Evolutionary conservation across 345 rosid species (phyloP).

Genomic region (Geranium rotundifolium): DNA sequence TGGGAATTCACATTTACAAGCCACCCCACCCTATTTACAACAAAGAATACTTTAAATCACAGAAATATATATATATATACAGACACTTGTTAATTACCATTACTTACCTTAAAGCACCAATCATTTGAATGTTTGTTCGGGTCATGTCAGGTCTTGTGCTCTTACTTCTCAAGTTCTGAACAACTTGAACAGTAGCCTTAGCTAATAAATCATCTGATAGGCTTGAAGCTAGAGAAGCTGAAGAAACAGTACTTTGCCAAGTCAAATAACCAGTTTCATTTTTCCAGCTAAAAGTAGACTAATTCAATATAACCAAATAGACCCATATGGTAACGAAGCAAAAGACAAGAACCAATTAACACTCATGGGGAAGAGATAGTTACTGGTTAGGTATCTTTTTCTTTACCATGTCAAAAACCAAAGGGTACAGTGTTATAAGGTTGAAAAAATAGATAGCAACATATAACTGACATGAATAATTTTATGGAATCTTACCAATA

Average conservation of each 20-base stretch:
- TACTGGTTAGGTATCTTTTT: too few relatives aligned
- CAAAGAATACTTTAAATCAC: too few relatives aligned
- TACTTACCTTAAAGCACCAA: slow-evolving; percentile 85
- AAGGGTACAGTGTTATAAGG: too few relatives aligned
- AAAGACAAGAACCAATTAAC: neutral
- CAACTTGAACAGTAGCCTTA: slow-evolving; percentile 67
- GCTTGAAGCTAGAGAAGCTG: slow-evolving; percentile 97
- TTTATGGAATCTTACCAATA: slow-evolving; percentile 47
- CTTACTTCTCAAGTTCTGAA: slow-evolving; percentile 55
- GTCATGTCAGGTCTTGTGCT: slow-evolving; percentile 69
- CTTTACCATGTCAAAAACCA: too few relatives aligned
- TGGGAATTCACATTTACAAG: neutral
- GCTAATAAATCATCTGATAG: slow-evolving; percentile 90
- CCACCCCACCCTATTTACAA: too few relatives aligned
- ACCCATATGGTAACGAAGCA: neutral
- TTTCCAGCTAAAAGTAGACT: neutral
- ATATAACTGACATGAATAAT: neutral
- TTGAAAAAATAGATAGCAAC: neutral
- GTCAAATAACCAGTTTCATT: slow-evolving; percentile 3
- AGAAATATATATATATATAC: too few relatives aligned
- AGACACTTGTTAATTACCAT: neutral
- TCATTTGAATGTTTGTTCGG: slow-evolving; percentile 97
- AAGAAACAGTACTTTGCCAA: slow-evolving; percentile 16
- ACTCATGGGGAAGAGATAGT: neutral
- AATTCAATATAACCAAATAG: neutral